These are phyloP conservation scores for Phaeomoniella chlamydospora DNA, from an alignment of 2,329 filamentous ascomycete genomes.

Conservation along the genomic window DNA sequence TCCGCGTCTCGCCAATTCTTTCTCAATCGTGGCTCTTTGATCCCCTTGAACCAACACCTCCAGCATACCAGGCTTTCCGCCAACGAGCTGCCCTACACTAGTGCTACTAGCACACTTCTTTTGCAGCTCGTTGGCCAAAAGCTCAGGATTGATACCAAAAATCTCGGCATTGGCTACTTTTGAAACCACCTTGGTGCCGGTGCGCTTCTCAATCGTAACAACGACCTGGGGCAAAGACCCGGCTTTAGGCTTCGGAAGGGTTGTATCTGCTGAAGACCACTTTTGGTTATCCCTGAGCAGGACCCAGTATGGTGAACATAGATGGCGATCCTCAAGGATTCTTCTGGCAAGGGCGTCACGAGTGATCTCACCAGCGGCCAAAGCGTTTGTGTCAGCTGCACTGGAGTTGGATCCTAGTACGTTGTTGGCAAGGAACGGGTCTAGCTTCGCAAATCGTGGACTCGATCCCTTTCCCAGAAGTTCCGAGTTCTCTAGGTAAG, in stretches of 20 bases:
- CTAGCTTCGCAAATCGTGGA: constrained; percentile 45
- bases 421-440: constrained; percentile 48
- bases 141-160: constrained; percentile 44
- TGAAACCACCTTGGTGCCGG: constrained; percentile 51
- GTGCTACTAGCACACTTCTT: constrained; percentile 56
- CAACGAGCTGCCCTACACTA: constrained; percentile 46
- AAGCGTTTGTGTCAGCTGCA: constrained; percentile 37
- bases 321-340: constrained; percentile 31
- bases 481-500: constrained; percentile 32
- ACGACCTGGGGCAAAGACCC: constrained; percentile 45
- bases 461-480: constrained; percentile 7
- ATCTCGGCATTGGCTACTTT: constrained; percentile 46
- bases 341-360: constrained; percentile 47
- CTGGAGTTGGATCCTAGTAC: constrained; percentile 38
- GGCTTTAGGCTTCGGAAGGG: constrained; percentile 42
- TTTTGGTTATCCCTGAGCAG: constrained; percentile 35
- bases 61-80: constrained; percentile 49
- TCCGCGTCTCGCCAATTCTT: constrained; percentile 44
- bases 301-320: constrained; percentile 40
- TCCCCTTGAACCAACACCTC: constrained; percentile 56
- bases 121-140: constrained; percentile 50
- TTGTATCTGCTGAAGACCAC: constrained; percentile 17
- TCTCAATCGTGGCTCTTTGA: constrained; percentile 45
- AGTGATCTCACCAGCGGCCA: constrained; percentile 42
- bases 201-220: constrained; percentile 48